These are phyloP conservation scores for Pichia nanzhaoensis DNA, from an alignment of 805 yeast species.

Conservation along the genomic window DNA sequence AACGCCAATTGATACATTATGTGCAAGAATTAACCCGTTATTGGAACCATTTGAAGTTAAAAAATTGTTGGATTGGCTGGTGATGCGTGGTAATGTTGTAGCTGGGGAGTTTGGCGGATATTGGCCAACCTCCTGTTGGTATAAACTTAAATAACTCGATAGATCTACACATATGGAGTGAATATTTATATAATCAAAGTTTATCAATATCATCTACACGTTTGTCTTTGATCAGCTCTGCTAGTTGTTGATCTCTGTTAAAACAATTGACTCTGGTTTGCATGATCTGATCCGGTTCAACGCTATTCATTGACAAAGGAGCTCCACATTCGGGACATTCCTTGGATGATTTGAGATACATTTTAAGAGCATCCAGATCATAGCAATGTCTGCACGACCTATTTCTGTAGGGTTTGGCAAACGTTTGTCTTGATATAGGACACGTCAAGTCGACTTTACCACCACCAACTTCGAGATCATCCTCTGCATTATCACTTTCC, in stretches of 20 bases:
- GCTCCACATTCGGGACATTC: constrained; percentile 57
- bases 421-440: constrained; percentile 53
- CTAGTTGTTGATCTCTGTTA: constrained; percentile 10
- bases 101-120: constrained; percentile 34
- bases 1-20: constrained; percentile 26
- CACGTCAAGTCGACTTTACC: constrained; percentile 64
- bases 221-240: constrained; percentile 5
- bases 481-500: constrained; percentile 36
- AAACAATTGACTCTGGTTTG: constrained; percentile 11
- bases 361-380: constrained; percentile 41
- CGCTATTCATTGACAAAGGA: background rate
- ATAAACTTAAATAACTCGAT: constrained; percentile 3
- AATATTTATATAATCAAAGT: constrained; percentile 7
- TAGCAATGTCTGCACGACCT: constrained; percentile 54
- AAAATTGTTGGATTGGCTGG: constrained; percentile 40
- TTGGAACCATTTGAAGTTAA: constrained; percentile 34
- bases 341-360: constrained; percentile 24
- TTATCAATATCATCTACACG: constrained; percentile 9
- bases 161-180: no score
- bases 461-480: constrained; percentile 61
- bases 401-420: constrained; percentile 50
- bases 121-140: constrained; percentile 44
- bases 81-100: constrained; percentile 32
- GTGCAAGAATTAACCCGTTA: constrained; percentile 23
- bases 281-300: constrained; percentile 16